Evolutionary conservation across 192 early-diverging fungal species (phyloP).

Genomic region (Coemansia sp.): DNA sequence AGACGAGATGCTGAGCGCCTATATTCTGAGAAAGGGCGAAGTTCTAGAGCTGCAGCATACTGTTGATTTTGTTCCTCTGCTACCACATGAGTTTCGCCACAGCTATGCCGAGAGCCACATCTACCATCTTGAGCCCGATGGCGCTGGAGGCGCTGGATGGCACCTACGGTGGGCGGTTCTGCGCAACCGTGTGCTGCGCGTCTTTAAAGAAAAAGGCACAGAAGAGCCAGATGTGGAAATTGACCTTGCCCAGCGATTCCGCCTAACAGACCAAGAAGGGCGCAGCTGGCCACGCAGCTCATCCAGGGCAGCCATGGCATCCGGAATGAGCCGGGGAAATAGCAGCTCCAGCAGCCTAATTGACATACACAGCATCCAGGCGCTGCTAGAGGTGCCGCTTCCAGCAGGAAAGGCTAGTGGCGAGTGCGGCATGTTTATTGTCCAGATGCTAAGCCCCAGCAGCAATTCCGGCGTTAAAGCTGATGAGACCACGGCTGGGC

Average conservation of each 20-base stretch:
- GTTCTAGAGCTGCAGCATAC: constrained; percentile 57
- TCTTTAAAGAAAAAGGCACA: constrained; percentile 44
- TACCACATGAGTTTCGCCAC: constrained; percentile 51
- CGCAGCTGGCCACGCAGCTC: constrained; percentile 41
- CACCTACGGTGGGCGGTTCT: constrained; percentile 53
- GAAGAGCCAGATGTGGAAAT: constrained; percentile 31
- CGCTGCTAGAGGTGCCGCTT: constrained; percentile 19
- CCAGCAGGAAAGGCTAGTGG: constrained; percentile 6
- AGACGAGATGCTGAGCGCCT: constrained; percentile 53
- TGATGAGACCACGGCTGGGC: constrained; percentile 5
- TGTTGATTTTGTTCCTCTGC: constrained; percentile 52
- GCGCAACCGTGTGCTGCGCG: constrained; percentile 34
- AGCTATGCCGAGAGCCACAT: constrained; percentile 55
- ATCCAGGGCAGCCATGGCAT: constrained; percentile 13
- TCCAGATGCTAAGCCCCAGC: constrained; percentile 29
- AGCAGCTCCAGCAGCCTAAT: constrained; percentile 7
- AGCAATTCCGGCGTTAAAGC: constrained; percentile 18
- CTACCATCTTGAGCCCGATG: constrained; percentile 38
- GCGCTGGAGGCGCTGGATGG: constrained; percentile 25
- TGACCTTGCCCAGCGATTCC: constrained; percentile 39
- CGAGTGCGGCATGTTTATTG: constrained; percentile 40
- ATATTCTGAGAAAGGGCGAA: constrained; percentile 50
- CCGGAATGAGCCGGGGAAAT: constrained; percentile 9
- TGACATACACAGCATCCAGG: constrained; percentile 19
- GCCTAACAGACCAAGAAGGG: constrained; percentile 43